Percentiles rank a stretch among this genome's conserved stretches.
Conservation (phyloP, 78 protist genomes). For the Dictyostelium capitatum region DNA sequence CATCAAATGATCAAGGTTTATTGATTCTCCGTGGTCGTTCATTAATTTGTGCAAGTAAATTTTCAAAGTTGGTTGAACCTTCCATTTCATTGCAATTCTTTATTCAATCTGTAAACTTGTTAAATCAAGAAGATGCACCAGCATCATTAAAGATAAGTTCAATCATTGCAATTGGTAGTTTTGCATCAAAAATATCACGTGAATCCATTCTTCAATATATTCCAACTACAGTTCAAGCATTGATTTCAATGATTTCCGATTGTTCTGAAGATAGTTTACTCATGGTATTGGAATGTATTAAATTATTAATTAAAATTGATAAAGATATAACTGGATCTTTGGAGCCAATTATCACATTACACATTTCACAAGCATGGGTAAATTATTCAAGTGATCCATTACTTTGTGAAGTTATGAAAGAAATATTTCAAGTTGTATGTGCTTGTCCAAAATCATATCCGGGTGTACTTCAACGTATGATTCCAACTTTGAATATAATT, state of each 20-base stretch:
- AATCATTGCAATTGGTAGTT: conserved; percentile 24
- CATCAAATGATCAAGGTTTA: background rate
- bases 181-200: background rate
- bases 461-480: conserved; percentile 17
- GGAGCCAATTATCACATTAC: conserved; percentile 32
- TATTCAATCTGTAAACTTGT: background rate
- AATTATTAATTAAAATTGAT: background rate
- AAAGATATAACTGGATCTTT: conserved; percentile 26
- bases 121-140: background rate
- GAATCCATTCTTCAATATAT: background rate
- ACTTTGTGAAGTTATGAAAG: background rate
- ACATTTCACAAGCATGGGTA: conserved; percentile 6
- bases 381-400: conserved; percentile 27
- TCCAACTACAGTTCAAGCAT: background rate
- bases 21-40: conserved; percentile 38
- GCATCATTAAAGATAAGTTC: background rate
- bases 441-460: conserved; percentile 42
- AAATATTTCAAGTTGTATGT: conserved; percentile 21
- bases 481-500: conserved; percentile 33
- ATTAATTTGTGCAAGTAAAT: conserved; percentile 26
- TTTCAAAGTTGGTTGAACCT: background rate
- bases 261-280: conserved; percentile 1
- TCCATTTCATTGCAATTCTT: conserved; percentile 36
- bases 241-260: background rate
- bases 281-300: conserved; percentile 25